A percentile compares a stretch with the other conserved stretches of the same genome.
Conservation (phyloP, 768 basidiomycete genomes). For the Podaxis sp. region DNA sequence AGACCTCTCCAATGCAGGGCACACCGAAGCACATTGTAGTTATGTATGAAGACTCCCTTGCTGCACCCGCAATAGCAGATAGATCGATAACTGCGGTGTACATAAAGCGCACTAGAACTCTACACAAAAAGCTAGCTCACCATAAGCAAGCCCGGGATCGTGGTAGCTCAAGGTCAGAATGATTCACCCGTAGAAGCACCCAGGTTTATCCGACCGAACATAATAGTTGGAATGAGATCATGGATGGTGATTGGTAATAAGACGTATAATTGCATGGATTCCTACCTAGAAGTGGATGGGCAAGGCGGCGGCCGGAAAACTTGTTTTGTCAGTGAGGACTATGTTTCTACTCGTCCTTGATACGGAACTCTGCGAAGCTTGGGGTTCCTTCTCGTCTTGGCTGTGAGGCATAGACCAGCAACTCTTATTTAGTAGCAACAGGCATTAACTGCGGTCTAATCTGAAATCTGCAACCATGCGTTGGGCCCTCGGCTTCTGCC, state of each 20-base stretch:
- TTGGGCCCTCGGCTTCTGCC: too few relatives aligned
- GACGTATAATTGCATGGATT: not conserved
- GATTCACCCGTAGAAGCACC: conserved; percentile 16
- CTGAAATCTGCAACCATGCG: too few relatives aligned
- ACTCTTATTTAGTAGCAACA: too few relatives aligned
- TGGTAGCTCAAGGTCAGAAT: not conserved
- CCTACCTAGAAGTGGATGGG: not conserved
- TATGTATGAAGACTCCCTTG: not conserved
- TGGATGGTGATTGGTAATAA: not conserved
- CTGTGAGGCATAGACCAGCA: too few relatives aligned
- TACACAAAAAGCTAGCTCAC: not conserved
- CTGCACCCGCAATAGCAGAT: not conserved
- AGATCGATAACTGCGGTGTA: not conserved
- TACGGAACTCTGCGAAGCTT: too few relatives aligned
- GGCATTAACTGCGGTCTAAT: too few relatives aligned
- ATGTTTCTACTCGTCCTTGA: too few relatives aligned
- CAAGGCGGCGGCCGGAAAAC: too few relatives aligned
- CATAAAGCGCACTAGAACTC: not conserved
- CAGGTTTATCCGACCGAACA: conserved; percentile 17
- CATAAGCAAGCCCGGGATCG: not conserved
- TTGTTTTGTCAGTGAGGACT: too few relatives aligned
- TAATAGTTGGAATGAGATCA: not conserved
- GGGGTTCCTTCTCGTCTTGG: too few relatives aligned
- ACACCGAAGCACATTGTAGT: not conserved
- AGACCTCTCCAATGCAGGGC: not conserved